These are phyloP conservation scores for Metschnikowia aberdeeniae DNA, from an alignment of 805 yeast genomes.

Conservation along the genomic window DNA sequence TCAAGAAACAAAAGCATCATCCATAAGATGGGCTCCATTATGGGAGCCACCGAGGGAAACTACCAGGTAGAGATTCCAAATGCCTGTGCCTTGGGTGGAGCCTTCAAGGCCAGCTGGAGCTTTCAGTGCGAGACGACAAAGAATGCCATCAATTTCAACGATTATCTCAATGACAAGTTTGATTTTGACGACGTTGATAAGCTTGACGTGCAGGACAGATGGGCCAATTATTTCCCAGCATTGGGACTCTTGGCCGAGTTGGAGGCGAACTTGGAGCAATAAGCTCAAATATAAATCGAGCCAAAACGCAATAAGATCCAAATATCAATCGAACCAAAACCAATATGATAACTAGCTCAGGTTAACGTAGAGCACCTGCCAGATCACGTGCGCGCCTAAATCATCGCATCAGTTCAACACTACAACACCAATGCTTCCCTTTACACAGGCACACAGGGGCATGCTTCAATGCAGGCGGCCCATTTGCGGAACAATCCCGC, in stretches of 20 bases:
- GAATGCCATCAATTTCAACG: constrained; percentile 42
- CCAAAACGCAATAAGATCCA: background rate
- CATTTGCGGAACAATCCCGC: background rate
- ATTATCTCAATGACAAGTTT: constrained; percentile 26
- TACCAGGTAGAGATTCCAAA: constrained; percentile 73
- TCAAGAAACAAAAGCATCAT: constrained; percentile 69
- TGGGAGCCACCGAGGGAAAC: constrained; percentile 65
- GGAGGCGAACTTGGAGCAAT: constrained; percentile 27
- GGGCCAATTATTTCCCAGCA: constrained; percentile 52
- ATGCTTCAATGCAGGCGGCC: background rate
- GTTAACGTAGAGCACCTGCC: no score
- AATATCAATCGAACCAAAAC: no score
- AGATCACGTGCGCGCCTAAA: background rate
- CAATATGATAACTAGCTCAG: no score
- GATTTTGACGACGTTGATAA: constrained; percentile 49
- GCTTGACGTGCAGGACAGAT: constrained; percentile 36
- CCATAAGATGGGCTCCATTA: constrained; percentile 60
- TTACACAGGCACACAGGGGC: background rate
- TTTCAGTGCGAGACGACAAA: constrained; percentile 28
- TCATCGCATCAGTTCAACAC: background rate
- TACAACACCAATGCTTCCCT: background rate
- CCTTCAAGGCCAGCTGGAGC: constrained; percentile 81
- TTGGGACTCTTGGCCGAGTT: constrained; percentile 47
- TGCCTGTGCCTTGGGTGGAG: constrained; percentile 92
- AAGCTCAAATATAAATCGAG: background rate